phyloP scores from a whole-genome alignment of 73 alveolate genomes.

The Effrenium voratum region DNA sequence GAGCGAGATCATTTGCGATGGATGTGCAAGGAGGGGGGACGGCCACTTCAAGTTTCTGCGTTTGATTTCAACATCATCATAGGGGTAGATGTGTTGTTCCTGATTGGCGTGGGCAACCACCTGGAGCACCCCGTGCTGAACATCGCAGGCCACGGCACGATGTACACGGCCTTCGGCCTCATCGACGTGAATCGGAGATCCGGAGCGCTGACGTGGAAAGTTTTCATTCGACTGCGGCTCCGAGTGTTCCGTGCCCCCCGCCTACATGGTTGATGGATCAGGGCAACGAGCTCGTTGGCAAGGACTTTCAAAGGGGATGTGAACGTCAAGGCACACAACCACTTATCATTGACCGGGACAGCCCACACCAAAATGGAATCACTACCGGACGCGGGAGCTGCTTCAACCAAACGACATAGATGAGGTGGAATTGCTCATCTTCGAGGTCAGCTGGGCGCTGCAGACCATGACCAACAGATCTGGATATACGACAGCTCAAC shows the following conservation, averaged over 20 bases:
- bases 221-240: not conserved
- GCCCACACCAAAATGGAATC: slow-evolving; percentile 9
- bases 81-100: not conserved
- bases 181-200: not conserved
- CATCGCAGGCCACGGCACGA: not conserved
- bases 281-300: slow-evolving; percentile 13
- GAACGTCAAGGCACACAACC: slow-evolving; percentile 18
- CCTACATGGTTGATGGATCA: slow-evolving; percentile 7
- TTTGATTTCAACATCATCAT: slow-evolving; percentile 12
- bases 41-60: not conserved
- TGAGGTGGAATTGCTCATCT: slow-evolving; percentile 18
- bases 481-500: slow-evolving; percentile 15
- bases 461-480: slow-evolving; percentile 35
- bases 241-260: not conserved
- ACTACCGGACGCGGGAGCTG: slow-evolving; percentile 17
- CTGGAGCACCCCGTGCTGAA: slow-evolving; percentile 3
- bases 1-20: not conserved
- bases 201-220: not conserved
- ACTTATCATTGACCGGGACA: slow-evolving; percentile 19
- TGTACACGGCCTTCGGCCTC: slow-evolving; percentile 27
- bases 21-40: not conserved
- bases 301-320: not conserved
- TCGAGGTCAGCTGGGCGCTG: slow-evolving; percentile 3
- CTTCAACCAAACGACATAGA: not conserved
- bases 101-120: not conserved